Conservation (phyloP, 1,284 basidiomycete species). For the Quambalaria eucalypti region DNA sequence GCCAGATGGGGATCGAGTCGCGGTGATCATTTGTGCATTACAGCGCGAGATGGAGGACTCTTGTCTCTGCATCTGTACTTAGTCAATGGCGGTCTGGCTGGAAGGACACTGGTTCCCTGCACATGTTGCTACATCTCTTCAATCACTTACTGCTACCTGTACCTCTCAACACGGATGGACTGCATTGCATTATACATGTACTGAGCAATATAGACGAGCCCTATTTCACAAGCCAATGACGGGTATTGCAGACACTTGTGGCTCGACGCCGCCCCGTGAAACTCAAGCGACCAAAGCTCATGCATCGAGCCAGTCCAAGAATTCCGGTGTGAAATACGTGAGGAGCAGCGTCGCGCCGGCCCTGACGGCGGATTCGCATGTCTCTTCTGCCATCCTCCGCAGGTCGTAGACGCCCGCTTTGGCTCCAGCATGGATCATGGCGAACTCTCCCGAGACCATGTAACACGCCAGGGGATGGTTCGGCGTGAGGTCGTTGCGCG, state of each 20-base stretch:
- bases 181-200: neutral
- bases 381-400: constrained; percentile 86
- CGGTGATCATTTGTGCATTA: too few relatives aligned
- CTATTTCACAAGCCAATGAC: too few relatives aligned
- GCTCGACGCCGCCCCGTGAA: too few relatives aligned
- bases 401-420: constrained; percentile 85
- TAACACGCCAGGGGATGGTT: constrained; percentile 89
- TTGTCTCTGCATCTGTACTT: too few relatives aligned
- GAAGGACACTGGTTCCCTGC: too few relatives aligned
- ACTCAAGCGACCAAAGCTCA: neutral
- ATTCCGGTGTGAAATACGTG: constrained; percentile 90
- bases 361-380: constrained; percentile 74
- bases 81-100: too few relatives aligned
- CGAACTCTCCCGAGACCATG: constrained; percentile 69
- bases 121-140: too few relatives aligned
- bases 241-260: too few relatives aligned
- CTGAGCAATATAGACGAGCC: too few relatives aligned
- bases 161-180: too few relatives aligned
- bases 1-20: constrained; percentile 42
- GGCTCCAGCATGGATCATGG: constrained; percentile 91
- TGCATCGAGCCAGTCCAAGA: constrained; percentile 46
- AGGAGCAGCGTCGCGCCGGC: constrained; percentile 85
- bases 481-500: constrained; percentile 62
- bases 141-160: too few relatives aligned
- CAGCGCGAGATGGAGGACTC: too few relatives aligned